Evolutionary conservation across 140 eudicot genomes (phyloP).

Genomic region (Bidens hawaiensis): DNA sequence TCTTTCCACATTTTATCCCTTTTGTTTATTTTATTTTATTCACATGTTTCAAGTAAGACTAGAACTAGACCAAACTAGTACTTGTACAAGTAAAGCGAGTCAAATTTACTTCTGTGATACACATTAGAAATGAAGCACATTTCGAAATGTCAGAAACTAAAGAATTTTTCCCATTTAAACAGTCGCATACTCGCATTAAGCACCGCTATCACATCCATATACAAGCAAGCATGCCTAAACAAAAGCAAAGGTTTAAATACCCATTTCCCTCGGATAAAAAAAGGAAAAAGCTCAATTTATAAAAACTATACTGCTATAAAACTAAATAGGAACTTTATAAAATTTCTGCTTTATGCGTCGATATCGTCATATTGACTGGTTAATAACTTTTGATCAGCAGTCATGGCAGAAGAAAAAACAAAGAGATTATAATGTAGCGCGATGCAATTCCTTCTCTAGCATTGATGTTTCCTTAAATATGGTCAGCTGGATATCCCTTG

Average conservation of each 20-base stretch:
- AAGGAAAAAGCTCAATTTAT: not conserved
- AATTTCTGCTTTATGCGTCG: not conserved
- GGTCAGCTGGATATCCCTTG: conserved; percentile 71
- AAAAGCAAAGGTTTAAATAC: not conserved
- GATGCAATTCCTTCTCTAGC: conserved; percentile 70
- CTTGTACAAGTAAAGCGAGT: too few species aligned
- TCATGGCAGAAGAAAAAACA: not conserved
- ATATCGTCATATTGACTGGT: not conserved
- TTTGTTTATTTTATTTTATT: too few species aligned
- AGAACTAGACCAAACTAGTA: too few species aligned
- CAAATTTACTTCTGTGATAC: not conserved
- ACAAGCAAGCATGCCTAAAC: not conserved
- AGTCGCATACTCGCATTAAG: too few species aligned
- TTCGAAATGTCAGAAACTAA: not conserved
- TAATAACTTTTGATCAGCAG: not conserved
- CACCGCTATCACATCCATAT: not conserved
- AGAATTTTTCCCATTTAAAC: too few species aligned
- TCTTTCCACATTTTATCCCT: too few species aligned
- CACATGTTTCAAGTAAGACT: too few species aligned
- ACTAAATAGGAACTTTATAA: conserved; percentile 10
- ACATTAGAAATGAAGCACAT: not conserved
- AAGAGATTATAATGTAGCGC: conserved; percentile 12
- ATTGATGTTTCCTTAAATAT: conserved; percentile 81
- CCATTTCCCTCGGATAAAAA: not conserved
- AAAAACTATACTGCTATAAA: conserved; percentile 18